A percentile compares a stretch with the other conserved stretches of the same genome.
Evolutionary conservation across 2,329 filamentous ascomycete genomes (phyloP).

Genomic region (Karstenula rhodostoma): DNA sequence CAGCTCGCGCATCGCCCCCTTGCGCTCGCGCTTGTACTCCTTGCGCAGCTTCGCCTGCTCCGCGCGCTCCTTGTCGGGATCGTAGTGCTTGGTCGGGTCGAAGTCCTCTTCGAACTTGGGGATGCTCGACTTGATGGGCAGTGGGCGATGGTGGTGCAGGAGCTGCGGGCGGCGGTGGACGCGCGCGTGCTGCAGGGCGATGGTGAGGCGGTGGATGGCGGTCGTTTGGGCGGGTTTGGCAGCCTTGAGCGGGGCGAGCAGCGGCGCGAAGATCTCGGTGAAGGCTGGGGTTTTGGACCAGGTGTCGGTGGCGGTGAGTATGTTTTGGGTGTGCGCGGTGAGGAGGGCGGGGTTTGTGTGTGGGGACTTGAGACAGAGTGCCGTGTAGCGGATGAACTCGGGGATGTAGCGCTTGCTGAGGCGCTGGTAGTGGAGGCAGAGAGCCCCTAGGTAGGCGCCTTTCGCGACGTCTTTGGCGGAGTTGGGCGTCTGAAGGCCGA

Average conservation of each 20-base stretch:
- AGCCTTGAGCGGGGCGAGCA: conserved; percentile 47
- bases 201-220: conserved; percentile 68
- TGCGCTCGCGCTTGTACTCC: conserved; percentile 94
- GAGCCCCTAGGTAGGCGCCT: conserved; percentile 80
- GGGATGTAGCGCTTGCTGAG: conserved; percentile 88
- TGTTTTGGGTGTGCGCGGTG: conserved; percentile 68
- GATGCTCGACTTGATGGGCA: conserved; percentile 85
- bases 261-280: conserved; percentile 77
- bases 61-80: conserved; percentile 88
- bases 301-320: conserved; percentile 72
- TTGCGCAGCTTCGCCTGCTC: conserved; percentile 84
- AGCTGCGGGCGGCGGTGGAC: conserved; percentile 79
- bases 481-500: conserved; percentile 78
- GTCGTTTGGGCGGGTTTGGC: conserved; percentile 41
- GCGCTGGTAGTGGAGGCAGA: conserved; percentile 82
- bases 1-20: conserved; percentile 92
- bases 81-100: conserved; percentile 96
- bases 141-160: conserved; percentile 86
- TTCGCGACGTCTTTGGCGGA: conserved; percentile 71
- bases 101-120: conserved; percentile 97
- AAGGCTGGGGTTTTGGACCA: conserved; percentile 81
- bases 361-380: conserved; percentile 70
- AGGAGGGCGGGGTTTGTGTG: conserved; percentile 58
- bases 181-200: conserved; percentile 68
- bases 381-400: conserved; percentile 81